Conservation (phyloP, 2,329 filamentous ascomycete genomes). For the Aspergillus niger region DNA sequence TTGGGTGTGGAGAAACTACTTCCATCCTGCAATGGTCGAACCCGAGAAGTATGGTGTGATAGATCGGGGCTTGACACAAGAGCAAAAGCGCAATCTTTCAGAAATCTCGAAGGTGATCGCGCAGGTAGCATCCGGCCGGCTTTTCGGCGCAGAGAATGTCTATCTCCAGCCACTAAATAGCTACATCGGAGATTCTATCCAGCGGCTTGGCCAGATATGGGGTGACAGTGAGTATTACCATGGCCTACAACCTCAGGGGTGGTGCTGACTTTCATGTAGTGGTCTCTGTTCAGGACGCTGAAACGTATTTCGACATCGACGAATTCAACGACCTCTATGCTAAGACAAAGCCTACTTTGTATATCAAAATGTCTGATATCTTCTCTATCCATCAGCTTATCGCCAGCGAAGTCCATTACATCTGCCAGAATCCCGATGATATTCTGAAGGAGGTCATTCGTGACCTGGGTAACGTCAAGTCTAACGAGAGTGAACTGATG, state of each 20-base stretch:
- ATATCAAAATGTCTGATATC: conserved; percentile 97
- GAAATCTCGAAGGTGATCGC: conserved; percentile 90
- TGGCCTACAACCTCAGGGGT: neutral
- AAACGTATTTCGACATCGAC: conserved; percentile 94
- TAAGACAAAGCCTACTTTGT: conserved; percentile 94
- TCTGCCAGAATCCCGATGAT: conserved; percentile 82
- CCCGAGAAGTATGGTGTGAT: conserved; percentile 93
- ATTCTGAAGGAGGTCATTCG: conserved; percentile 87
- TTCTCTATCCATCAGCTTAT: conserved; percentile 93
- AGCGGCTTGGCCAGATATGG: conserved; percentile 75
- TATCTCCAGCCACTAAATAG: conserved; percentile 94
- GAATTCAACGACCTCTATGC: conserved; percentile 98
- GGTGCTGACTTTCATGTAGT: conserved; percentile 52
- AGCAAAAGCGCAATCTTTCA: conserved; percentile 88
- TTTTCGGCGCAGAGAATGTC: conserved; percentile 92
- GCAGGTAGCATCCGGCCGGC: conserved; percentile 82
- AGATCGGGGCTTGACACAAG: conserved; percentile 81
- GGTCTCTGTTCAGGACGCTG: conserved; percentile 81
- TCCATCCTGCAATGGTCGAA: conserved; percentile 83
- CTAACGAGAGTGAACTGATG: conserved; percentile 90
- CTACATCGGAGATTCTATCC: conserved; percentile 82
- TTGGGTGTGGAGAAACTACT: conserved; percentile 93
- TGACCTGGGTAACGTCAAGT: conserved; percentile 93
- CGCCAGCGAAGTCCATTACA: conserved; percentile 71
- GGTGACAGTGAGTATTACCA: conserved; percentile 55